phyloP scores from a whole-genome alignment of 1,284 basidiomycete genomes.

The Tylopilus sp. region DNA sequence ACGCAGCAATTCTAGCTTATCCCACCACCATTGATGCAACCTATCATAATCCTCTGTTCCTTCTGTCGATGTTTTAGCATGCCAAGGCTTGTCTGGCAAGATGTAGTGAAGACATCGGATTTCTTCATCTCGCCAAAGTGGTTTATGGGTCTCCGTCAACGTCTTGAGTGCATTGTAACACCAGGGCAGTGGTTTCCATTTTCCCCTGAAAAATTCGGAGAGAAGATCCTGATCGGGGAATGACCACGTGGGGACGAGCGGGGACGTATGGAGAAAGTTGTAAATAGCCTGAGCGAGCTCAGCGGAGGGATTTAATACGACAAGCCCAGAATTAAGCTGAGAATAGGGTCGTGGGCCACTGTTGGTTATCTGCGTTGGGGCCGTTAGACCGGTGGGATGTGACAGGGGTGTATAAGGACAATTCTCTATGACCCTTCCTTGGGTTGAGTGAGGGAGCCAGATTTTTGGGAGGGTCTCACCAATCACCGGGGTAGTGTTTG shows the following conservation, averaged over 20 bases:
- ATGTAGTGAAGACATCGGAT: conserved; percentile 77
- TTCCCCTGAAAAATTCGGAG: conserved; percentile 73
- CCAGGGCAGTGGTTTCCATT: conserved; percentile 73
- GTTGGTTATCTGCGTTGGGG: conserved; percentile 45
- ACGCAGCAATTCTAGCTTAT: conserved; percentile 52
- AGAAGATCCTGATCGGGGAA: conserved; percentile 96
- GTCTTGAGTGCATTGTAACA: conserved; percentile 87
- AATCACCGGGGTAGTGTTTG: conserved; percentile 83
- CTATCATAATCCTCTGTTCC: conserved; percentile 44
- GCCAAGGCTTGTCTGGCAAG: conserved; percentile 75
- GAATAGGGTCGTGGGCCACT: conserved; percentile 67
- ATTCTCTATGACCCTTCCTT: conserved; percentile 77
- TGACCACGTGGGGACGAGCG: conserved; percentile 63
- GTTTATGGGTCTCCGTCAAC: conserved; percentile 60
- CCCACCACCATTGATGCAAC: conserved; percentile 76
- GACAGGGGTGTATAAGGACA: conserved; percentile 75
- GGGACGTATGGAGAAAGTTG: conserved; percentile 63
- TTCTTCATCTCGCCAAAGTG: conserved; percentile 76
- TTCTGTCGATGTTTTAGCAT: conserved; percentile 37
- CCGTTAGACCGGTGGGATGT: conserved; percentile 46
- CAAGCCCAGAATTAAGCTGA: conserved; percentile 86
- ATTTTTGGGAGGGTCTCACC: conserved; percentile 47
- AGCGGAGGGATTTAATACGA: conserved; percentile 79
- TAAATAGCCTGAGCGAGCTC: conserved; percentile 51
- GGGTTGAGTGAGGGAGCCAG: conserved; percentile 6